phyloP scores from a whole-genome alignment of 495 filamentous ascomycete genomes.

The Durotheca rogersii region DNA sequence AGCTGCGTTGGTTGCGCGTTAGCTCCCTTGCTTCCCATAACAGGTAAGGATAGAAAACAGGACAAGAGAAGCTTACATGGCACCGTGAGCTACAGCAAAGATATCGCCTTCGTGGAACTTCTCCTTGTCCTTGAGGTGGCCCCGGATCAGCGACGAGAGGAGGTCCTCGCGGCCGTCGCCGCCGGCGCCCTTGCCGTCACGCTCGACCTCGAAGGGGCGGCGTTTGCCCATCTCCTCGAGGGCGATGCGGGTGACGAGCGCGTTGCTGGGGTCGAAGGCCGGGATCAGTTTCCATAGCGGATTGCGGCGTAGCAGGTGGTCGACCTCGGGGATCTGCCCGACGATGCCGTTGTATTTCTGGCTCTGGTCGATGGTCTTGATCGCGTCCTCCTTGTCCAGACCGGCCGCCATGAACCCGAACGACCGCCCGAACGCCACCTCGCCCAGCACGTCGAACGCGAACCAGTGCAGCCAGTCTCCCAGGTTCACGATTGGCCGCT shows the following conservation, averaged over 20 bases:
- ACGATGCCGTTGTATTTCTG: slow-evolving; percentile 58
- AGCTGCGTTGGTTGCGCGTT: slow-evolving; percentile 33
- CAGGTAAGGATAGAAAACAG: neutral
- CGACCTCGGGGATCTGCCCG: slow-evolving; percentile 52
- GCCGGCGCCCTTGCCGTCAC: slow-evolving; percentile 38
- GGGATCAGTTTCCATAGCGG: slow-evolving; percentile 52
- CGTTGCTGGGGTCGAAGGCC: slow-evolving; percentile 46
- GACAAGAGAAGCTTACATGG: slow-evolving; percentile 43
- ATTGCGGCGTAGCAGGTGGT: slow-evolving; percentile 49
- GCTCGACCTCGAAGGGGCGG: slow-evolving; percentile 47
- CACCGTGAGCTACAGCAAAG: slow-evolving; percentile 56
- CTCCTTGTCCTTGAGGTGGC: slow-evolving; percentile 48
- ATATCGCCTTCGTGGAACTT: slow-evolving; percentile 53
- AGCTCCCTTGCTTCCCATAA: slow-evolving; percentile 2
- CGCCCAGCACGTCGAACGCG: slow-evolving; percentile 60
- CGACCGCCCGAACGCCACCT: slow-evolving; percentile 63
- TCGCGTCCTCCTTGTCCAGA: slow-evolving; percentile 57
- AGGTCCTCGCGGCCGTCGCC: slow-evolving; percentile 52
- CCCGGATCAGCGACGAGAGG: slow-evolving; percentile 48
- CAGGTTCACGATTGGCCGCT: slow-evolving; percentile 46
- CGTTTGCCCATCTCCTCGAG: slow-evolving; percentile 50
- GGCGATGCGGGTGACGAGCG: slow-evolving; percentile 53
- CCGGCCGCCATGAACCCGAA: slow-evolving; percentile 64
- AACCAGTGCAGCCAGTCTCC: slow-evolving; percentile 56
- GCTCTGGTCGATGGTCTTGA: slow-evolving; percentile 54